These are phyloP conservation scores for Pontederia paniculata DNA, from an alignment of 176 grass and related monocot genomes.

Conservation along the genomic window DNA sequence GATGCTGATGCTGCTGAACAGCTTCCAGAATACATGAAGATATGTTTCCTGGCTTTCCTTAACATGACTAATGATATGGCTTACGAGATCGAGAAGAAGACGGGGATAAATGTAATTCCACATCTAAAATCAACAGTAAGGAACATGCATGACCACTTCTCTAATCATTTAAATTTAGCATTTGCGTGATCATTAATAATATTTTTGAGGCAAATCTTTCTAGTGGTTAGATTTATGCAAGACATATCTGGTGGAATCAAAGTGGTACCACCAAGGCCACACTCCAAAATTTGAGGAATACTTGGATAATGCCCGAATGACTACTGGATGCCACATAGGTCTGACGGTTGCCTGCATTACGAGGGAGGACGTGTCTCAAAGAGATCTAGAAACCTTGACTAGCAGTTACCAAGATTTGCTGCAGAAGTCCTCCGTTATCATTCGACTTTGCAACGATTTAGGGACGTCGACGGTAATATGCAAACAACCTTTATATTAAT, in stretches of 20 bases:
- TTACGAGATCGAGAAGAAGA: not conserved
- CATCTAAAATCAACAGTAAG: too few species aligned
- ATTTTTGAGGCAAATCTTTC: too few species aligned
- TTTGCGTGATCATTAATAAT: too few species aligned
- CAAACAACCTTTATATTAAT: too few species aligned
- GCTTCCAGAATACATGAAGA: constrained; percentile 15
- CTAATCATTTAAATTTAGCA: too few species aligned
- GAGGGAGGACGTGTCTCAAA: not conserved
- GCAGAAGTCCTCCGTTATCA: too few species aligned
- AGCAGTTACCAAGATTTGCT: not conserved
- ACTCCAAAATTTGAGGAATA: constrained; percentile 24
- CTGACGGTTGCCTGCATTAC: constrained; percentile 4
- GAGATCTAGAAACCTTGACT: constrained; percentile 13
- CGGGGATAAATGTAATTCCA: constrained; percentile 7
- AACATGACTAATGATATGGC: constrained; percentile 3
- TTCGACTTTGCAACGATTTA: too few species aligned
- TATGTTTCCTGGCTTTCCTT: constrained; percentile 15
- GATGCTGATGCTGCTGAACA: not conserved
- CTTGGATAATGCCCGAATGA: constrained; percentile 16
- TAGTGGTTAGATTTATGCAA: constrained; percentile 29
- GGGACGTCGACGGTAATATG: too few species aligned
- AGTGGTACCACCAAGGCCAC: constrained; percentile 23
- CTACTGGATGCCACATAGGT: not conserved
- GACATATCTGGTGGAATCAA: constrained; percentile 21
- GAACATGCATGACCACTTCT: too few species aligned